Percentiles rank a stretch among this genome's conserved stretches.
Conservation (phyloP, 371 early-diverging fungal genomes). For the Mortierella sp. region DNA sequence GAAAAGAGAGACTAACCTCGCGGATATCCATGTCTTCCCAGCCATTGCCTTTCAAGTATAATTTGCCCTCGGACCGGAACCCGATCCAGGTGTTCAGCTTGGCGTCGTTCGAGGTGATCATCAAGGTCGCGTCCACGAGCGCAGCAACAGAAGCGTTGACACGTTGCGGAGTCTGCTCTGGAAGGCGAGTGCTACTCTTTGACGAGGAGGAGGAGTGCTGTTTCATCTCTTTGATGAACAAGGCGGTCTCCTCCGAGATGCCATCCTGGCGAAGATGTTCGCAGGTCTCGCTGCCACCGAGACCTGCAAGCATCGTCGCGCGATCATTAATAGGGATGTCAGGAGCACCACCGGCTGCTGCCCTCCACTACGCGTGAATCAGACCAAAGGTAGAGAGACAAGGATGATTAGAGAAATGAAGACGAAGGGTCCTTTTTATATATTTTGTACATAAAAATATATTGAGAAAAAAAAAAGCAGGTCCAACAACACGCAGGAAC, state of each 20-base stretch:
- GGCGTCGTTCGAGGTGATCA: conserved; percentile 44
- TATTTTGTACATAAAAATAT: background rate
- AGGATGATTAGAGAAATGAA: background rate
- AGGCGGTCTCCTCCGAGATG: conserved; percentile 42
- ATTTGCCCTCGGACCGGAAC: conserved; percentile 36
- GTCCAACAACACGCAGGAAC: background rate
- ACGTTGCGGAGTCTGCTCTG: background rate
- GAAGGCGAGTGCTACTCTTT: conserved; percentile 33
- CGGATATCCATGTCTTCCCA: conserved; percentile 51
- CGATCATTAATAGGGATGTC: conserved; percentile 55
- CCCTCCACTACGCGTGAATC: conserved; percentile 36
- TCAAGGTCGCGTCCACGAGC: conserved; percentile 38
- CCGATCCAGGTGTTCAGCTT: conserved; percentile 51
- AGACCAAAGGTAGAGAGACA: background rate
- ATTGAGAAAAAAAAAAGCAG: background rate
- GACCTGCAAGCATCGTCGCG: conserved; percentile 47
- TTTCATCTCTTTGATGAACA: conserved; percentile 53
- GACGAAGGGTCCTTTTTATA: background rate
- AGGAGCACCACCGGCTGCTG: conserved; percentile 53
- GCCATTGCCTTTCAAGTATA: conserved; percentile 48
- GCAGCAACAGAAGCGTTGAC: background rate
- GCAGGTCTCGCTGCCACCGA: conserved; percentile 52
- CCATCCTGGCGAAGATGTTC: conserved; percentile 51
- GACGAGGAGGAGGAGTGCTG: conserved; percentile 22
- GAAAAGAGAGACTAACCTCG: conserved; percentile 22